These are phyloP conservation scores for Erysimum cheiranthoides DNA, from an alignment of 345 rosid species.

Conservation along the genomic window DNA sequence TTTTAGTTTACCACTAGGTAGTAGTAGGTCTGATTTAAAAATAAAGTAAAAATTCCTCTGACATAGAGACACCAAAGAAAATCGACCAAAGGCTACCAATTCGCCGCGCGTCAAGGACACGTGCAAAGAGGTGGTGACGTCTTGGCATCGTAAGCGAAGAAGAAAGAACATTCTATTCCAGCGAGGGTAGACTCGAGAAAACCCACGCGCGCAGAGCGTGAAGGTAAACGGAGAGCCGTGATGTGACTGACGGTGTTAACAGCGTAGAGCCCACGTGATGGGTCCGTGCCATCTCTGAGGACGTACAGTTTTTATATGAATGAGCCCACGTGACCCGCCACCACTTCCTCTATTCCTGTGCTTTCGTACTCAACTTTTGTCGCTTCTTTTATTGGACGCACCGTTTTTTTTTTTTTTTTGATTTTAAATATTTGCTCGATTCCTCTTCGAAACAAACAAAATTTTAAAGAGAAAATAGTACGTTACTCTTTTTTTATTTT, in stretches of 20 bases:
- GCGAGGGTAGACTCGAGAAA: constrained; percentile 27
- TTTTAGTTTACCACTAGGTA: neutral
- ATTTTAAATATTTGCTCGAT: constrained; percentile 14
- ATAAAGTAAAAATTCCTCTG: neutral
- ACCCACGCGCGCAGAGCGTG: constrained; percentile 27
- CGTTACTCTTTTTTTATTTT: neutral
- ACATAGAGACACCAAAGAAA: neutral
- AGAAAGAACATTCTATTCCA: constrained; percentile 45
- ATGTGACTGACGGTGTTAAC: constrained; percentile 36
- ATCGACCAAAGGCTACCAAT: neutral
- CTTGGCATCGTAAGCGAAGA: constrained; percentile 31
- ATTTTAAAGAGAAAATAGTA: neutral
- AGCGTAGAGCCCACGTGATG: constrained; percentile 45
- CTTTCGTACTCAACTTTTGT: constrained; percentile 44
- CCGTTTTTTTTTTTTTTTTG: constrained; percentile 10
- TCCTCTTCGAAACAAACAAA: constrained; percentile 33
- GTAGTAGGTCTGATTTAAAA: neutral
- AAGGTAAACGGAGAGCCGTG: constrained; percentile 15
- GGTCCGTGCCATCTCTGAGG: constrained; percentile 43
- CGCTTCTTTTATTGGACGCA: constrained; percentile 35
- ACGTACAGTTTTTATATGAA: constrained; percentile 35
- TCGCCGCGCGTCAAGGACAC: constrained; percentile 41
- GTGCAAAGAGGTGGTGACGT: constrained; percentile 30
- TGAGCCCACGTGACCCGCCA: constrained; percentile 46
- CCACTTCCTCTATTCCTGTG: constrained; percentile 47